Conservation (phyloP, 23 red algal species). For the Gracilaria gracilis region DNA sequence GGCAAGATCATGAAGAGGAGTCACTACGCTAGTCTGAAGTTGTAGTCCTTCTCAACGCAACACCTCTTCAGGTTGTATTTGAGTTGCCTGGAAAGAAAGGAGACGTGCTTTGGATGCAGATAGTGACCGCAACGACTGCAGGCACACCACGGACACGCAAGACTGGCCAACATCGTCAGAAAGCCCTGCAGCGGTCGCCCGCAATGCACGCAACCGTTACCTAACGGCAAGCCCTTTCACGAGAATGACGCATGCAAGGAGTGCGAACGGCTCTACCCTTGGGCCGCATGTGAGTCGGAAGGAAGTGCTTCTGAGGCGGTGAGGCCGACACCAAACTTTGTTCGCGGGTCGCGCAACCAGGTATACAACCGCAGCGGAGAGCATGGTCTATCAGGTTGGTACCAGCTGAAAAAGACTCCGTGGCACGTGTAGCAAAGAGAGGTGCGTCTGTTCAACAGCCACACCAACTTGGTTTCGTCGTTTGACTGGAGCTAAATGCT, state of each 20-base stretch:
- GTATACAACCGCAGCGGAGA: conserved; percentile 54
- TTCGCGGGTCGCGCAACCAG: conserved; percentile 41
- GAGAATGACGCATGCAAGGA: conserved; percentile 19
- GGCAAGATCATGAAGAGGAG: conserved; percentile 33
- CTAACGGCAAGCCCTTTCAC: conserved; percentile 17
- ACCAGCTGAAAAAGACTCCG: neutral
- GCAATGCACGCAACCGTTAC: conserved; percentile 11
- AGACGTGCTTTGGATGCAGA: conserved; percentile 60
- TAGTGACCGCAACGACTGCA: conserved; percentile 30
- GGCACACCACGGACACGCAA: conserved; percentile 21
- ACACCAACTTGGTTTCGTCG: conserved; percentile 64
- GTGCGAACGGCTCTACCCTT: conserved; percentile 62
- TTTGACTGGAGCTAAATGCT: conserved; percentile 36
- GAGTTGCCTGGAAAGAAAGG: conserved; percentile 56
- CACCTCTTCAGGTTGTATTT: conserved; percentile 68
- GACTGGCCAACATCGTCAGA: neutral
- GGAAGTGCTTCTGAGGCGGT: neutral
- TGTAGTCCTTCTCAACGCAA: conserved; percentile 83
- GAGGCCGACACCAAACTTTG: neutral
- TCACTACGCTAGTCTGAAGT: conserved; percentile 67
- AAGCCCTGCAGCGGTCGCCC: conserved; percentile 34
- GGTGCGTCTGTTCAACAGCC: neutral
- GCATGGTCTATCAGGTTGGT: conserved; percentile 39
- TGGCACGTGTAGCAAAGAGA: conserved; percentile 39
- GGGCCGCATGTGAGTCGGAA: conserved; percentile 49